Base-by-base conservation (phyloP, 371 early-diverging fungal genomes). In the Synchytrium microbalum region DNA sequence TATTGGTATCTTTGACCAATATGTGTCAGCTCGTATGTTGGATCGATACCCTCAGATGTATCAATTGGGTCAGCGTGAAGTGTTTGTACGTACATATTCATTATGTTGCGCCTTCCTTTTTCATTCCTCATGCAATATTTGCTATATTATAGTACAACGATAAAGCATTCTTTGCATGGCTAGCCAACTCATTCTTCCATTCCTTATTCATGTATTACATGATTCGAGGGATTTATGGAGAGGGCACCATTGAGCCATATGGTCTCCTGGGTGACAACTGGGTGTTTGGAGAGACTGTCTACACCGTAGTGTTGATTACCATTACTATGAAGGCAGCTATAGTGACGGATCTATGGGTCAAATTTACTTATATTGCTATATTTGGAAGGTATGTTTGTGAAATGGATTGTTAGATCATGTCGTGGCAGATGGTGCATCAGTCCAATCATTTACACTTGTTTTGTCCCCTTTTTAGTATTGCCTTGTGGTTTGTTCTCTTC, bases 21-120 rank as follows among this genome's bases (percentile, higher is more conserved):
- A 87, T 70, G 86, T 93, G 25, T 85, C 85, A 30, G 92, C 95
- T 14, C 83, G 96, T 64, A 90, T 92, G 85, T 77, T 97, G 46
- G 95, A 95, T 69, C 86, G 91, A 30, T 97, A 97, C 65, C 96
- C 98, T 3, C 95, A 95, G 77, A 86, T 97, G 86, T 97, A 97
- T 75, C 89, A 87, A 81, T 83, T 92, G 60, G 95, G 96, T 16
- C 95, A 95, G 72, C 82, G 77, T 60, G 83, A 86, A 54, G 91
- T 89, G 63, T 94, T 96, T 61, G 46, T 38, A 38, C 5, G 46
- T 38, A 19, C n/a, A n/a, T n/a, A n/a, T n/a, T n/a, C n/a, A n/a
- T n/a, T n/a, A n/a, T n/a, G n/a, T n/a, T n/a, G n/a, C n/a, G n/a
- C n/a, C n/a, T n/a, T n/a, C n/a, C n/a, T n/a, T n/a, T n/a, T n/a